These are phyloP conservation scores for Hsuehochloa calcarea DNA, from an alignment of 176 grass and related monocot genomes.

Conservation along the genomic window DNA sequence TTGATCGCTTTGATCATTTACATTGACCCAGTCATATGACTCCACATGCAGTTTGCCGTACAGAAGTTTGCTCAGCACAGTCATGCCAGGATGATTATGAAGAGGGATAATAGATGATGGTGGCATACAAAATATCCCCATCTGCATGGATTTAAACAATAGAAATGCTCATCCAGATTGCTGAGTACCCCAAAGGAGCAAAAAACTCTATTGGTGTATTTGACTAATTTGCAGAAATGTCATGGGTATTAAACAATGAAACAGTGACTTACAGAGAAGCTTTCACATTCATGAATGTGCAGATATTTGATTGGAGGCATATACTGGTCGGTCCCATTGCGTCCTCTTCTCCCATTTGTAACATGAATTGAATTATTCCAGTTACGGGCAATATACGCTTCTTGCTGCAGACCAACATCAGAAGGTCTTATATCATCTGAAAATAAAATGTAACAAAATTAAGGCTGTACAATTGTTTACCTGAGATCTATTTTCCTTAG, in stretches of 20 bases:
- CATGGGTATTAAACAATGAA: not conserved
- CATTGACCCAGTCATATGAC: slow-evolving; percentile 82
- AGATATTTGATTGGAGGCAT: slow-evolving; percentile 66
- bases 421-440: slow-evolving; percentile 66
- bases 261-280: slow-evolving; percentile 65
- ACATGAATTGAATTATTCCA: slow-evolving; percentile 44
- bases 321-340: slow-evolving; percentile 48
- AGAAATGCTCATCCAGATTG: not conserved
- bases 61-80: slow-evolving; percentile 86
- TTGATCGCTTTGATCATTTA: slow-evolving; percentile 29
- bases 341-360: slow-evolving; percentile 60
- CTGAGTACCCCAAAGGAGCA: too few relatives aligned
- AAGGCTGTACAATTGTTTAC: not conserved
- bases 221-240: not conserved
- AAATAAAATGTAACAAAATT: slow-evolving; percentile 21
- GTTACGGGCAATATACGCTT: slow-evolving; percentile 52
- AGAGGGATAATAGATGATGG: slow-evolving; percentile 76
- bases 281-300: slow-evolving; percentile 79
- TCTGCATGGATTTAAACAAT: slow-evolving; percentile 34
- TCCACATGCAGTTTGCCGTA: slow-evolving; percentile 67
- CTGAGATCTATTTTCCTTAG: not conserved
- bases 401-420: slow-evolving; percentile 78
- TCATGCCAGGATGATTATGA: slow-evolving; percentile 94
- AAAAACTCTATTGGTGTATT: not conserved
- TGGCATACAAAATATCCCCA: slow-evolving; percentile 96